Evolutionary conservation across 352 stramenopile genomes (phyloP), one percentile per base, ranked within the genome.

Genomic region (Pythium aristosporum): DNA sequence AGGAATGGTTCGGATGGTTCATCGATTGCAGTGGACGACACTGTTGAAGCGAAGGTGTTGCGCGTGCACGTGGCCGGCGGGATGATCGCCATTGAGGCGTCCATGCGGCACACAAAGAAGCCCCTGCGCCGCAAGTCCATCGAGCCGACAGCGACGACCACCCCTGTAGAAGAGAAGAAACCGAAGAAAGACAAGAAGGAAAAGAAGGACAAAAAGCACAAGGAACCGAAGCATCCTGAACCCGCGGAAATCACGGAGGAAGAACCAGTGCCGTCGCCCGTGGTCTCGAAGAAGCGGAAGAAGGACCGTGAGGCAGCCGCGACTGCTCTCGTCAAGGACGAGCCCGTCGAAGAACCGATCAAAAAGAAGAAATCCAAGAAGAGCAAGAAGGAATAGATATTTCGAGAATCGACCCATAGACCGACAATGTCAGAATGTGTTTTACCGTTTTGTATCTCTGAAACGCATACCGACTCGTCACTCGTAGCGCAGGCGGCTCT

Each of bases 81-180:
- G 1, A 88, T 94, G 76, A 82, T 94, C 61, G 80, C 85, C 36
- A 91, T 94, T 67, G 83, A 92, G 57, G 83, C 74, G 8, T 85
- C 80, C 20, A 91, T 94, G 85, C 79, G 81, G 10, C 67, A 72
- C 62, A 64, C 23, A 28, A 74, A 67, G 49, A 65, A 71, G 54
- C 48, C 74, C 42, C 44, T 57, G 13, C 65, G 42, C 16, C 55
- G 54, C 46, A 68, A 63, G 55, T 59, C 62, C n/a, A 42, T 63
- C 12, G 61, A 67, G 11, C n/a, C 47, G 28, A 21, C 43, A 12
- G 21, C 42, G 5, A 44, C 25, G 7, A 30, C 18, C 16, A 30
- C 36, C 9, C 39, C 50, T 18, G 61, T 41, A 2, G 58, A 65
- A n/a, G 36, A 41, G 10, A 72, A 61, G 41, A 71, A 72, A 56